phyloP scores from a whole-genome alignment of 352 stramenopile species.

The Phytophthora parvispora region DNA sequence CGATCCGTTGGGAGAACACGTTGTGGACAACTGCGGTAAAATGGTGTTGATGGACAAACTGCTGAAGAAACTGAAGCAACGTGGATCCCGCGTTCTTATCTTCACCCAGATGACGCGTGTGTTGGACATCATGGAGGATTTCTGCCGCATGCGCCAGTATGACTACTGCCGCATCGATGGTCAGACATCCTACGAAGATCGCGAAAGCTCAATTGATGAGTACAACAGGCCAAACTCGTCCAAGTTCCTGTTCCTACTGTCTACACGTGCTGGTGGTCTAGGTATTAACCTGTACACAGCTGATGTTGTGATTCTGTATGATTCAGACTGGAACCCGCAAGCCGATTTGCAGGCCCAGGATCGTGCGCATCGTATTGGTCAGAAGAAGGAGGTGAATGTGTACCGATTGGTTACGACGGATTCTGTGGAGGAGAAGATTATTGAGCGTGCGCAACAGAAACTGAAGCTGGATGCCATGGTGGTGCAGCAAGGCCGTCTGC shows the following conservation, averaged over 20 bases:
- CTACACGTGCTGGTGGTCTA: constrained; percentile 97
- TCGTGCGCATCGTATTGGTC: constrained; percentile 98
- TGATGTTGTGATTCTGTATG: constrained; percentile 99
- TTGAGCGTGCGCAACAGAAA: constrained; percentile 98
- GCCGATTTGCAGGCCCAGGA: constrained; percentile 97
- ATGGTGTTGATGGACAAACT: constrained; percentile 98
- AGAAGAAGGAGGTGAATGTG: constrained; percentile 99
- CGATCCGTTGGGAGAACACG: constrained; percentile 96
- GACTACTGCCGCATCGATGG: constrained; percentile 93
- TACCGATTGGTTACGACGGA: constrained; percentile 97
- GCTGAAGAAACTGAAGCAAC: constrained; percentile 88
- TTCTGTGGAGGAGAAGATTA: constrained; percentile 99
- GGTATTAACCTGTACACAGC: constrained; percentile 99
- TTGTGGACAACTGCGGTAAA: constrained; percentile 98
- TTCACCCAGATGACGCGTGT: constrained; percentile 96
- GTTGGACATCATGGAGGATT: constrained; percentile 97
- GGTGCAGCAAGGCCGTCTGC: constrained; percentile 86
- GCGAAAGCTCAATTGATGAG: constrained; percentile 87
- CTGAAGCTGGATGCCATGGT: constrained; percentile 93
- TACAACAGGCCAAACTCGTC: constrained; percentile 98
- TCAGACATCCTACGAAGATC: constrained; percentile 89
- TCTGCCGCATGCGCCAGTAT: constrained; percentile 95
- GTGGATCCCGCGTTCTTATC: constrained; percentile 91
- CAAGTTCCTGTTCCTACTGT: constrained; percentile 99
- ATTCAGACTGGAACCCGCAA: constrained; percentile 99